Conservation (phyloP, 2,329 filamentous ascomycete species). For the Penicillium occitanis region DNA sequence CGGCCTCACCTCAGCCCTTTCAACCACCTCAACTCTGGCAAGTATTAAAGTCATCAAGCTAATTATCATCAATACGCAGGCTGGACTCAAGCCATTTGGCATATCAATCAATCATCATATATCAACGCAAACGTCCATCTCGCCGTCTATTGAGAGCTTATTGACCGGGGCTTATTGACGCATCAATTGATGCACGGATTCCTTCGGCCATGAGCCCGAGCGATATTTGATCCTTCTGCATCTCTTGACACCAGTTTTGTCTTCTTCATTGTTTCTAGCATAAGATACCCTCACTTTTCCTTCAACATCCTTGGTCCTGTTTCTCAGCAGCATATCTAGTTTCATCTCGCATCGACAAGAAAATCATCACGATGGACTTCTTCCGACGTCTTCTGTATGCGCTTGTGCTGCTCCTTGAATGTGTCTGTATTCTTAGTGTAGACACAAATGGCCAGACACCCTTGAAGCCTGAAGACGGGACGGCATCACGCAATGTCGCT, state of each 20-base stretch:
- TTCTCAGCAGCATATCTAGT: background rate
- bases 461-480: conserved; percentile 23
- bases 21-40: conserved; percentile 2
- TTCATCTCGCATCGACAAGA: background rate
- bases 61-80: background rate
- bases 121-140: background rate
- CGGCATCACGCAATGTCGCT: conserved; percentile 34
- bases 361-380: conserved; percentile 3
- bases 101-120: background rate
- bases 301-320: background rate
- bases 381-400: background rate
- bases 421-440: conserved; percentile 22
- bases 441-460: conserved; percentile 30
- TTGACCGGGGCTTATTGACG: conserved; percentile 15
- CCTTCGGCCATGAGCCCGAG: background rate
- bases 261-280: background rate
- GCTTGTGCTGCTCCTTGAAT: conserved; percentile 6
- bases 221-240: background rate
- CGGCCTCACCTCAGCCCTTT: background rate
- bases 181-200: conserved; percentile 1
- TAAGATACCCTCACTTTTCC: background rate
- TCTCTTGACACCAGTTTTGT: background rate
- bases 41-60: background rate
- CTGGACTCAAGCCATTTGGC: background rate
- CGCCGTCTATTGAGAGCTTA: conserved; percentile 13